phyloP scores from a whole-genome alignment of 2,329 filamentous ascomycete species.

The Diaporthe australafricana region DNA sequence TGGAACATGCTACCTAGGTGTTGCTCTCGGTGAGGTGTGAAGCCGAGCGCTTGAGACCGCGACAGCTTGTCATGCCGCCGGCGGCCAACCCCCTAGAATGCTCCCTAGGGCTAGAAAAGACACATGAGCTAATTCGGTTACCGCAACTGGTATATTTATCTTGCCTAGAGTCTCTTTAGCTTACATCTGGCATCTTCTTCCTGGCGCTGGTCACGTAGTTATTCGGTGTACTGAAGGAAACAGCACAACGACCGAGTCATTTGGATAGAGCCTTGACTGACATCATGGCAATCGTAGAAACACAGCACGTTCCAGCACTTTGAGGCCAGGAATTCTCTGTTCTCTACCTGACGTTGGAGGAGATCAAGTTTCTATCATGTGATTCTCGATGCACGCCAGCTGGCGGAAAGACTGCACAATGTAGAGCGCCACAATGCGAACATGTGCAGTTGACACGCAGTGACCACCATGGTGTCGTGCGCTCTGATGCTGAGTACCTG shows the following conservation, averaged over 20 bases:
- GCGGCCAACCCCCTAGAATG: neutral
- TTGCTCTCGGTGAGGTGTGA: neutral
- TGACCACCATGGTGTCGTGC: neutral
- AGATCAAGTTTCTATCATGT: neutral
- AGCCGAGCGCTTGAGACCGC: neutral
- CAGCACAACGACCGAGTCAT: neutral
- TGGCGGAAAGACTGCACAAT: neutral
- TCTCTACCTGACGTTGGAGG: constrained; percentile 1
- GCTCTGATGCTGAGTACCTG: neutral
- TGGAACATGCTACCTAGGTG: neutral
- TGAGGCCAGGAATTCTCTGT: neutral
- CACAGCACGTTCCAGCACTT: constrained; percentile 12
- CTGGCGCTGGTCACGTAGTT: neutral
- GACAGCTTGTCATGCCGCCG: neutral
- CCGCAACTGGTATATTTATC: neutral
- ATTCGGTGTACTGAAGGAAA: no score
- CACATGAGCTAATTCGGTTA: neutral
- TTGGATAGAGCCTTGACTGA: neutral
- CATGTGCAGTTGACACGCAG: neutral
- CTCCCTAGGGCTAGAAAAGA: neutral
- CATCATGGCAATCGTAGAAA: constrained; percentile 2
- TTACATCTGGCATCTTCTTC: neutral
- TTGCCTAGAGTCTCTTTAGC: neutral
- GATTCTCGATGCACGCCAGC: neutral
- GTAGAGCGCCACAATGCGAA: neutral